Base-by-base conservation (phyloP, 2,329 filamentous ascomycete species). In the Rhynchosporium graminicola region DNA sequence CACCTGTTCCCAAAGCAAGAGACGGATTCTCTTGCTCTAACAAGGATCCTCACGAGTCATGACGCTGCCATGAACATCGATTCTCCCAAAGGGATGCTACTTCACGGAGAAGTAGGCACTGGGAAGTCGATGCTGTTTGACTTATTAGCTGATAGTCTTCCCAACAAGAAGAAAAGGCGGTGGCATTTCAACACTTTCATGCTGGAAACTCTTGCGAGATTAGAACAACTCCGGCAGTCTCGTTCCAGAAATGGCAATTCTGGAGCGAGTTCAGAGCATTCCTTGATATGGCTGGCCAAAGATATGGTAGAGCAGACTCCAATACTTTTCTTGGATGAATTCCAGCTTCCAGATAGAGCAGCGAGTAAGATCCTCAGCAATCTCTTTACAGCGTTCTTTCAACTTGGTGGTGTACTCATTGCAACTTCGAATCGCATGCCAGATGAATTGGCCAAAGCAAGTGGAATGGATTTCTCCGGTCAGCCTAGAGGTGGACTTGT, bases 141-240 rank as follows among this genome's bases (percentile, higher is more conserved):
- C 70, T 78, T 95, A 0, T 84, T 95, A n/a, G 89, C 89, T 13
- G 87, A 92, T 57, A 89, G 88, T 57, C 76, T 95, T 3, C 91
- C 91, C 1, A 92, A 86, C 15, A 78, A 81, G 50, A 87, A 86
- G 70, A 94, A 94, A 77, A 80, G 83, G 68, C 80, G 90, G 63
- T 92, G 88, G 86, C 91, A 94, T 72, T 95, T 92, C 76, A 92
- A 91, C 73, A 92, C 89, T 0, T 95, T 95, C 70, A 95, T 95
- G 89, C 79, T 94, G 8, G 87, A 93, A 67, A 87, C 85, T 0
- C 81, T 93, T 52, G 87, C 89, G 0, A 86, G 87, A 57, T 79
- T 95, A 0, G 91, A 94, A 69, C 78, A 81, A 12, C 81, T 90
- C 50, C 80, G 90, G 69, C 62, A 67, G 28, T 65, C 66, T 28